Evolutionary conservation across 345 rosid species (phyloP), one percentile per base, ranked within the genome.

Genomic region (Euphorbia tirucalli): DNA sequence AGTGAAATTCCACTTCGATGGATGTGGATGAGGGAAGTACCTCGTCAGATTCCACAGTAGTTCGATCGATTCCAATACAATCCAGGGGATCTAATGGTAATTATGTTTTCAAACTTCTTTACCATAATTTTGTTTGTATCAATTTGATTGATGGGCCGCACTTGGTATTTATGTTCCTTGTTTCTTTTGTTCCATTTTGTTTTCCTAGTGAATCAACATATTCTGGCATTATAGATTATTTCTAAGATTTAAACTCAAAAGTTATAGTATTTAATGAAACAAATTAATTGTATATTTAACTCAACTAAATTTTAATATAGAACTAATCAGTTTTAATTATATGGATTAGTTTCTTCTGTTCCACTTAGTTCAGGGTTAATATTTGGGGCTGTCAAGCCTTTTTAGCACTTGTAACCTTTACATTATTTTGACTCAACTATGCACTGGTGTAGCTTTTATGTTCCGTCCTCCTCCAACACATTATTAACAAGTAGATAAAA

Each of bases 1-100:
- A n/a, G n/a, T n/a, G n/a, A n/a, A n/a, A n/a, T n/a, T n/a, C n/a
- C n/a, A n/a, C n/a, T n/a, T n/a, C n/a, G 79, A 83, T 83, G 86
- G 86, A 85, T 25, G 79, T 75, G 68, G 87, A 80, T 25, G 82
- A 79, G 65, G 80, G 68, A 22, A 77, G 65, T 72, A 49, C 74
- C 30, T 59, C 80, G 4, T 48, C 75, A 68, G 77, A 68, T 79
- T 73, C 72, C 24, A 56, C n/a, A 41, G 63, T 48, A 39, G 76
- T 46, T 62, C 82, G 66, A 35, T 48, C 82, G 0, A 72, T 79
- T 52, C 80, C 70, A 18, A 61, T 80, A 59, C 84, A 74, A 57
- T 83, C 87, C 3, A 31, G 78, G 15, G 71, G 79, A 76, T 31
- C 72, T 1, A 76, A 79, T 78, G 88, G 91, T 87, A 39, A 56